Conservation (phyloP, 2,329 filamentous ascomycete genomes). For the Pseudogymnoascus sp. region DNA sequence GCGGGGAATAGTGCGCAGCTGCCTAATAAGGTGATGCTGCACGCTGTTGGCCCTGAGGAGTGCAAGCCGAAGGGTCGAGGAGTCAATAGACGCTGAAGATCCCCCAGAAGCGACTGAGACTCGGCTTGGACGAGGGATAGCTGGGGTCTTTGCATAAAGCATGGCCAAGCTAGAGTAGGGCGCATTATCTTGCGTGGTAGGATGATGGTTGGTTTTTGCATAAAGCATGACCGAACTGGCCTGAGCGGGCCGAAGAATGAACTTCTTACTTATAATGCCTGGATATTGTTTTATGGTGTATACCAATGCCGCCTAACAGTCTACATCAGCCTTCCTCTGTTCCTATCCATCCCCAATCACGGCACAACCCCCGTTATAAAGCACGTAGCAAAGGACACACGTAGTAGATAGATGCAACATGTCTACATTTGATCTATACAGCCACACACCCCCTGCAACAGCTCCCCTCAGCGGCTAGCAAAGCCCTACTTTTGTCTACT, state of each 20-base stretch:
- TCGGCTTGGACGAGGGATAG: not conserved
- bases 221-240: not conserved
- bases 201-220: not conserved
- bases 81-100: slow-evolving; percentile 5
- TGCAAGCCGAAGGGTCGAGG: slow-evolving; percentile 41
- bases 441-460: not conserved
- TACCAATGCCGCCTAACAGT: not conserved
- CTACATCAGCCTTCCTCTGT: not conserved
- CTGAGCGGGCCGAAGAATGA: not conserved
- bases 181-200: too few relatives aligned
- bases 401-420: not conserved
- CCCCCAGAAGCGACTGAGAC: not conserved
- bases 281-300: not conserved
- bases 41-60: slow-evolving; percentile 60
- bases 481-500: slow-evolving; percentile 1
- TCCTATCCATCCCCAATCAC: not conserved
- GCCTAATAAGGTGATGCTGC: slow-evolving; percentile 77
- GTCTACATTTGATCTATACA: slow-evolving; percentile 3
- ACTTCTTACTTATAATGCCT: not conserved
- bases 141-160: not conserved
- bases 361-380: not conserved
- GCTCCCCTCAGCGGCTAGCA: not conserved
- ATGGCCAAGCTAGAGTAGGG: too few relatives aligned
- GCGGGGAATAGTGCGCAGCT: slow-evolving; percentile 68
- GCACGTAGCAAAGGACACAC: not conserved